A percentile compares a stretch with the other conserved stretches of the same genome.
Conservation (phyloP, 345 rosid species). For the Durio zibethinus region DNA sequence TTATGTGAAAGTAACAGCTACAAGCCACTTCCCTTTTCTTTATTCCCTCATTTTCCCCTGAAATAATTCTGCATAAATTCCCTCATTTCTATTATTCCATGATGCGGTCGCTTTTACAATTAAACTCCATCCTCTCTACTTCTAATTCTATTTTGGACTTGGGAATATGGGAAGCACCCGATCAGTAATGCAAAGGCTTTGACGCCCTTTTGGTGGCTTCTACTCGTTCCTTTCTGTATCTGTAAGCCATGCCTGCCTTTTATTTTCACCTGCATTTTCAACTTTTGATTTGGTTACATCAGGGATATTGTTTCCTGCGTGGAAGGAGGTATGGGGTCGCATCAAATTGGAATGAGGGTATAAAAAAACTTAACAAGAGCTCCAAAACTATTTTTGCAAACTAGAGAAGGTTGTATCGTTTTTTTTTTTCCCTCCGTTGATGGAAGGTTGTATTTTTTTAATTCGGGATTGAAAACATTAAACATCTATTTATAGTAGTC, state of each 20-base stretch:
- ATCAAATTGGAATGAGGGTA: neutral
- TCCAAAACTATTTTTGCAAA: too few relatives aligned
- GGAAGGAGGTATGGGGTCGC: neutral
- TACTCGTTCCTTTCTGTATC: neutral
- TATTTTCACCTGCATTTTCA: neutral
- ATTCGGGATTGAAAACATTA: too few relatives aligned
- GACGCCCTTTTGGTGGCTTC: neutral
- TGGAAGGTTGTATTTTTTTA: too few relatives aligned
- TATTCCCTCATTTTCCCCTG: neutral
- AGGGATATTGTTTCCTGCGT: neutral
- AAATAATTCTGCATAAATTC: neutral
- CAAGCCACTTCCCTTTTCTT: neutral
- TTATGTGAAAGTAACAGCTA: neutral
- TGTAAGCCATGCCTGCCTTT: neutral
- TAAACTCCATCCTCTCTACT: neutral
- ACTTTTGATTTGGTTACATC: neutral
- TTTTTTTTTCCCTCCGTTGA: too few relatives aligned
- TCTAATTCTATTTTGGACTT: neutral
- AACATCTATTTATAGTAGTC: too few relatives aligned
- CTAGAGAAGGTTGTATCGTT: too few relatives aligned
- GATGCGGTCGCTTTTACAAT: neutral
- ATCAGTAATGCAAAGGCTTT: neutral
- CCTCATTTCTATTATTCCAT: neutral
- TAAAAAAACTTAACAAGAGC: too few relatives aligned
- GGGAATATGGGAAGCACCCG: neutral